These are phyloP conservation scores for Fusarium kyushuense DNA, from an alignment of 2,329 filamentous ascomycete genomes.

Conservation along the genomic window DNA sequence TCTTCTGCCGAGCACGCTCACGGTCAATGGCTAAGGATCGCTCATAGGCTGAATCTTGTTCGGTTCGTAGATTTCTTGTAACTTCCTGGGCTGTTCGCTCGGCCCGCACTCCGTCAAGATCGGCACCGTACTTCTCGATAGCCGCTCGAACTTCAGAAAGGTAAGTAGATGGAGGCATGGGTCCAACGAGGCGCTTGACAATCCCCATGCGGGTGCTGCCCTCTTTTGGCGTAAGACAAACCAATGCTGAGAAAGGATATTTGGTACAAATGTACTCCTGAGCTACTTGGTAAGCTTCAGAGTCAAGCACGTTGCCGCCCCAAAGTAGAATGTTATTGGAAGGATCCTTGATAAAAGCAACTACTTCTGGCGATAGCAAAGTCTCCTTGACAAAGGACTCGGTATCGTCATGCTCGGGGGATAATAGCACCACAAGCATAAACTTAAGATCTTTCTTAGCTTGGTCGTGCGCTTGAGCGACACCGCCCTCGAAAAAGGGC, in stretches of 20 bases:
- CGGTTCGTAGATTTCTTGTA: constrained; percentile 81
- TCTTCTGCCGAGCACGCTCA: constrained; percentile 80
- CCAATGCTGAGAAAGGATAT: constrained; percentile 88
- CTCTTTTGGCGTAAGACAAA: constrained; percentile 88
- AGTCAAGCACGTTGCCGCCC: constrained; percentile 92
- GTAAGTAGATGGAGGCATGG: constrained; percentile 76
- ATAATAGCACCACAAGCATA: constrained; percentile 86
- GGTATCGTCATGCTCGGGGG: constrained; percentile 95
- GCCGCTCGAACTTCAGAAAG: constrained; percentile 79
- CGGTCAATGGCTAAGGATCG: constrained; percentile 88
- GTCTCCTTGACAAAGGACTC: constrained; percentile 84
- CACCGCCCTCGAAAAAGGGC: constrained; percentile 87
- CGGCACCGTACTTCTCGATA: constrained; percentile 80
- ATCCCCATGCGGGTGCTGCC: constrained; percentile 91
- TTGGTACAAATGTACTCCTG: constrained; percentile 88
- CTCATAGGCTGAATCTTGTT: constrained; percentile 95
- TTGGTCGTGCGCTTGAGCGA: constrained; percentile 89
- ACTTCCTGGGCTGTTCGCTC: constrained; percentile 84
- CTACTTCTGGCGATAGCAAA: constrained; percentile 79
- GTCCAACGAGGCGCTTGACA: constrained; percentile 81
- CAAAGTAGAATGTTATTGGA: constrained; percentile 86
- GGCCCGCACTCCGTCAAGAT: constrained; percentile 79
- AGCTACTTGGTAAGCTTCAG: constrained; percentile 95
- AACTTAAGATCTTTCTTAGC: constrained; percentile 94
- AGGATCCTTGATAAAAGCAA: constrained; percentile 78